Base-by-base conservation (phyloP, 139 green algal genomes). In the Marvania coccoides region DNA sequence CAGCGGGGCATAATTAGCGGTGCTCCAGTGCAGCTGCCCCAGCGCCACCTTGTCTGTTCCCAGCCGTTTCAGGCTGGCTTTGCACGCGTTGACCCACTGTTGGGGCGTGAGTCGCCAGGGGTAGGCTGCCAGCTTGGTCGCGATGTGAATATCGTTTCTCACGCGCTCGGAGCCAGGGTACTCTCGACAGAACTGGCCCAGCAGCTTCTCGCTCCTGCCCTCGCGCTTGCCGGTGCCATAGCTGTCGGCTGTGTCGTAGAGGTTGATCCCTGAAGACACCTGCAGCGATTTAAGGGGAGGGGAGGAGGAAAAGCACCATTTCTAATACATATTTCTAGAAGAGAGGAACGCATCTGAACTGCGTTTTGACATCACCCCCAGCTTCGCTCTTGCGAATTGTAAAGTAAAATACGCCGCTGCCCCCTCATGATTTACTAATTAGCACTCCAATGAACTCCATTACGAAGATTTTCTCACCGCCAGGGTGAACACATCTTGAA, bases 401-500 rank as follows among this genome's bases (percentile, higher is more conserved):
- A n/a, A n/a, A n/a, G n/a, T n/a, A n/a, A n/a, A n/a, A n/a, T n/a
- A n/a, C n/a, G n/a, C n/a, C n/a, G n/a, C n/a, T n/a, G n/a, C n/a
- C n/a, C n/a, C n/a, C n/a, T n/a, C n/a, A n/a, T n/a, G n/a, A n/a
- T n/a, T n/a, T n/a, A n/a, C n/a, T n/a, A n/a, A n/a, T n/a, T n/a
- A n/a, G n/a, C n/a, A n/a, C n/a, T n/a, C n/a, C n/a, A n/a, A n/a
- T n/a, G n/a, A n/a, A n/a, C n/a, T n/a, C n/a, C n/a, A n/a, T n/a
- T n/a, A n/a, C n/a, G n/a, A n/a, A n/a, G n/a, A n/a, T n/a, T n/a
- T n/a, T n/a, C n/a, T n/a, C n/a, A n/a, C 77, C 3, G 80, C 74
- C 8, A 88, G 62, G 78, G 97, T 87, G 73, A 96, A 98, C n/a
- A 96, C 75, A 53, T 84, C 35, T 62, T 94, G 83, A 56, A 99